Percentiles rank a stretch among this genome's conserved stretches.
Evolutionary conservation across 768 basidiomycete genomes (phyloP).

Genomic region (Boletus coccyginus): DNA sequence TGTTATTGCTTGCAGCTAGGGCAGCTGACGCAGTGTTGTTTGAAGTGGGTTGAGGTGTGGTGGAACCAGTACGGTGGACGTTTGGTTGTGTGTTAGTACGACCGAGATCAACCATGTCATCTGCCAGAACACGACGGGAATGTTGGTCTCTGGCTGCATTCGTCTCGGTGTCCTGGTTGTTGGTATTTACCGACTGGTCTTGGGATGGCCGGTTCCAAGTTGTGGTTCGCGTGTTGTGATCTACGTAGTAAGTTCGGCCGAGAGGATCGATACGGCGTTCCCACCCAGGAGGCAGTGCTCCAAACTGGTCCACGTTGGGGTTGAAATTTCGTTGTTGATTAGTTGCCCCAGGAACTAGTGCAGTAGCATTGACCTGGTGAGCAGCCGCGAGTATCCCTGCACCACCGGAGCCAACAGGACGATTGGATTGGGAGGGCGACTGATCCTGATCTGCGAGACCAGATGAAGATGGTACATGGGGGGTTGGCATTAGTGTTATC

Average conservation of each 20-base stretch:
- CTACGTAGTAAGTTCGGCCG: conserved; percentile 96
- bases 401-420: conserved; percentile 37
- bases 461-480: conserved; percentile 28
- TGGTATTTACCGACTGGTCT: conserved; percentile 70
- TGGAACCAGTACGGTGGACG: conserved; percentile 39
- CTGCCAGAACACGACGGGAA: conserved; percentile 77
- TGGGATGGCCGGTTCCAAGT: conserved; percentile 94
- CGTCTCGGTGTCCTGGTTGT: conserved; percentile 71
- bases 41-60: conserved; percentile 28
- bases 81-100: conserved; percentile 42
- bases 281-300: conserved; percentile 89
- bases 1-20: conserved; percentile 47
- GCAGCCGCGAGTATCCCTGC: conserved; percentile 14
- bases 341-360: conserved; percentile 40
- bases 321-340: conserved; percentile 82
- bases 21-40: conserved; percentile 41
- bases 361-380: conserved; percentile 19
- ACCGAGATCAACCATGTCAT: conserved; percentile 78
- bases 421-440: conserved; percentile 25
- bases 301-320: conserved; percentile 91
- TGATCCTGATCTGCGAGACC: conserved; percentile 31
- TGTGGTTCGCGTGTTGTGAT: conserved; percentile 96
- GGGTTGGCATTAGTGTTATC: conserved; percentile 39
- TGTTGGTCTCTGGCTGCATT: conserved; percentile 87
- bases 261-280: conserved; percentile 96